These are phyloP conservation scores for Picochlorum sp. DNA, from an alignment of 139 green algal genomes.

Conservation along the genomic window DNA sequence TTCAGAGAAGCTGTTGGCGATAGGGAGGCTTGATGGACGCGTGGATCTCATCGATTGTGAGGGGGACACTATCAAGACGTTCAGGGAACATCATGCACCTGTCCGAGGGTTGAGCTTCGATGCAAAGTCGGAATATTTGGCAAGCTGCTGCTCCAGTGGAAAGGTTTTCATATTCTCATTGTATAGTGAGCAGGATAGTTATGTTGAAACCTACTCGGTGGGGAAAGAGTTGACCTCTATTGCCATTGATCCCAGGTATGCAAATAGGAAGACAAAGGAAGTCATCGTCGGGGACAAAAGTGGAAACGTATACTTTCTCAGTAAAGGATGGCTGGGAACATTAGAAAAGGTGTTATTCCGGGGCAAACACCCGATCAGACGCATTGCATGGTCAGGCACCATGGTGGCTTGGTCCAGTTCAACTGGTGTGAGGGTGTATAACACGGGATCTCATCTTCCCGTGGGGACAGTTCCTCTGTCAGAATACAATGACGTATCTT, in stretches of 20 bases:
- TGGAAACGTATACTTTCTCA: constrained; percentile 64
- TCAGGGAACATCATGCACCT: constrained; percentile 39
- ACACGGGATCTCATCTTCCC: constrained; percentile 43
- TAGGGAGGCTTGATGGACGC: constrained; percentile 62
- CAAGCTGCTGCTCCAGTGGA: constrained; percentile 71
- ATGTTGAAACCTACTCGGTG: not conserved
- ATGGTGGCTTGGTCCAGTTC: constrained; percentile 85
- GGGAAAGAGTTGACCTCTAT: constrained; percentile 29
- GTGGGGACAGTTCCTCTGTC: constrained; percentile 22
- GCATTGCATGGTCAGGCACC: constrained; percentile 54
- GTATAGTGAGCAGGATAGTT: constrained; percentile 49
- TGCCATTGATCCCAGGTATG: constrained; percentile 76
- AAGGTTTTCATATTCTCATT: constrained; percentile 60
- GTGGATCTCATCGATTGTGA: constrained; percentile 81
- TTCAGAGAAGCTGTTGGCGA: constrained; percentile 77
- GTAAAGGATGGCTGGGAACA: constrained; percentile 78
- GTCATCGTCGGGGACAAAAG: constrained; percentile 59
- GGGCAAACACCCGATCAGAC: constrained; percentile 57
- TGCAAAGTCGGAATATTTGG: constrained; percentile 61
- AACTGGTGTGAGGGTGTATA: constrained; percentile 70
- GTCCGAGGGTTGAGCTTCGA: constrained; percentile 81
- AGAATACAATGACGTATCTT: too few relatives aligned
- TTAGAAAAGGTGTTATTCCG: constrained; percentile 63
- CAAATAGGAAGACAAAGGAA: constrained; percentile 55
- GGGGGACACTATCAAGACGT: constrained; percentile 68